Conservation (phyloP, 345 rosid genomes). For the Rubroshorea leprosula region DNA sequence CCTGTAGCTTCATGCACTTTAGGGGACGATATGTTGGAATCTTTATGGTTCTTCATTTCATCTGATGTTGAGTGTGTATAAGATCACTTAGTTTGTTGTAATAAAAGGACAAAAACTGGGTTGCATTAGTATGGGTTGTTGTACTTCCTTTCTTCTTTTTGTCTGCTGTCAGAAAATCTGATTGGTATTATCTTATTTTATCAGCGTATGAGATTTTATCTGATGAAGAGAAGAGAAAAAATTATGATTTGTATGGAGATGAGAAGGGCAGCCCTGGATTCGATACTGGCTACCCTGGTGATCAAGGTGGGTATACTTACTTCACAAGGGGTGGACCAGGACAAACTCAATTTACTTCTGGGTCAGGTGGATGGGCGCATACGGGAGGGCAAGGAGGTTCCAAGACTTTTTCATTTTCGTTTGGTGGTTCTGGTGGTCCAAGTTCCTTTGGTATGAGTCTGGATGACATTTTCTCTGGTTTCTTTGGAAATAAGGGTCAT, state of each 20-base stretch:
- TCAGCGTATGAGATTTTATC: conserved; percentile 92
- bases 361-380: conserved; percentile 68
- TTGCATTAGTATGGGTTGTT: neutral
- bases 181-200: conserved; percentile 18
- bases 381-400: conserved; percentile 72
- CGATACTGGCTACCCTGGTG: conserved; percentile 60
- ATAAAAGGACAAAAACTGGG: neutral
- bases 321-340: conserved; percentile 62
- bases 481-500: conserved; percentile 46
- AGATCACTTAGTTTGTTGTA: neutral
- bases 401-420: conserved; percentile 60
- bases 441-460: conserved; percentile 58
- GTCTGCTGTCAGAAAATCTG: conserved; percentile 1
- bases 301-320: conserved; percentile 47
- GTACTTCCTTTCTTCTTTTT: neutral
- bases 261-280: conserved; percentile 83
- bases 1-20: neutral
- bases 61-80: neutral
- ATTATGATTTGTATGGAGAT: conserved; percentile 83
- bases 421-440: conserved; percentile 51
- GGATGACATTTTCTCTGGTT: conserved; percentile 53
- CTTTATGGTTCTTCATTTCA: neutral
- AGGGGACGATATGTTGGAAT: neutral
- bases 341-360: conserved; percentile 41
- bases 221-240: conserved; percentile 82